These are phyloP conservation scores for Solanum bulbocastanum DNA, from an alignment of 257 asterid genomes.

Conservation along the genomic window DNA sequence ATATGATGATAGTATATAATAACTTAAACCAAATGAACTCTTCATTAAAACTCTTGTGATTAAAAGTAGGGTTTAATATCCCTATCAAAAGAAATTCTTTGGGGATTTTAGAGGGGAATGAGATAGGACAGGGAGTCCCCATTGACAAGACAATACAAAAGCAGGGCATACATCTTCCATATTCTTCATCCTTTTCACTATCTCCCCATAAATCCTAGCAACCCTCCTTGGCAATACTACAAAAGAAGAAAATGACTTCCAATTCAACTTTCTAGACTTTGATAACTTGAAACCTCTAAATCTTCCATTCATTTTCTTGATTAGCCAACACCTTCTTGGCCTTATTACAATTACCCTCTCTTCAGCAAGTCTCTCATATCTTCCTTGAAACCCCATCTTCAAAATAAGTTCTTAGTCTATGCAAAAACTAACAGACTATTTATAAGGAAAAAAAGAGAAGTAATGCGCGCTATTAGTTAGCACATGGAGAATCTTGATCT, in stretches of 20 bases:
- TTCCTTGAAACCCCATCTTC: conserved; percentile 9
- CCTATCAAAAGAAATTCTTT: background rate
- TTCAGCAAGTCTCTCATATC: conserved; percentile 39
- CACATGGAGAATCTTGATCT: conserved; percentile 32
- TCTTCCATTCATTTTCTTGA: conserved; percentile 34
- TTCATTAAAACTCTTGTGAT: background rate
- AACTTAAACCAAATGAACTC: background rate
- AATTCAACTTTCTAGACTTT: conserved; percentile 41
- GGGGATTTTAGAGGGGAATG: conserved; percentile 14
- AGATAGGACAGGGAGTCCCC: conserved; percentile 73
- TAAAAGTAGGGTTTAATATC: background rate
- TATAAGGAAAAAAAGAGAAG: background rate
- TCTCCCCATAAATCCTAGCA: conserved; percentile 27
- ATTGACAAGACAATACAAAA: conserved; percentile 42
- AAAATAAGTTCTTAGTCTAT: background rate
- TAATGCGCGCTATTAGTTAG: background rate
- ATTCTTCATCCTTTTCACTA: conserved; percentile 26
- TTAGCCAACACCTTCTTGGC: conserved; percentile 22
- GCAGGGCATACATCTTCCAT: conserved; percentile 44
- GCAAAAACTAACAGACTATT: background rate
- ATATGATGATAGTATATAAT: background rate
- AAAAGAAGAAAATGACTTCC: conserved; percentile 55
- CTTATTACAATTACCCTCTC: conserved; percentile 14
- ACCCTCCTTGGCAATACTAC: conserved; percentile 45
- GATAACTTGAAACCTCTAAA: conserved; percentile 40